Evolutionary conservation across 2,329 filamentous ascomycete species (phyloP).

Genomic region (Grosmannia serpens): DNA sequence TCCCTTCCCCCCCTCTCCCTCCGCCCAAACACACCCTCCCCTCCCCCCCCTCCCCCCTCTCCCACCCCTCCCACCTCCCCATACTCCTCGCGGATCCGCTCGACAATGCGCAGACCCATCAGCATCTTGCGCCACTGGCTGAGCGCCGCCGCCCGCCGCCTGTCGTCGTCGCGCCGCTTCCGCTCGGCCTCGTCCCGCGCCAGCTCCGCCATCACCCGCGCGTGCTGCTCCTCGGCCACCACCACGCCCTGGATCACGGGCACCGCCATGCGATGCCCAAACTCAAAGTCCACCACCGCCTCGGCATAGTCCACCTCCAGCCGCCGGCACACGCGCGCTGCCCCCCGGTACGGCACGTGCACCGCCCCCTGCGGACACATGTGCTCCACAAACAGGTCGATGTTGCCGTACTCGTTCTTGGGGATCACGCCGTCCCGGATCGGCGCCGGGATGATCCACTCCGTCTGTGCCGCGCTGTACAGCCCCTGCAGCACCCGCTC

Average conservation of each 20-base stretch:
- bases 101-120: slow-evolving; percentile 71
- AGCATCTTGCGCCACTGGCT: slow-evolving; percentile 78
- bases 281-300: slow-evolving; percentile 93
- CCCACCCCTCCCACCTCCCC: slow-evolving; percentile 43
- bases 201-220: slow-evolving; percentile 65
- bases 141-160: slow-evolving; percentile 62
- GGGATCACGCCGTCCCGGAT: slow-evolving; percentile 80
- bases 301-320: slow-evolving; percentile 83
- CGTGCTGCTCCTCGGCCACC: slow-evolving; percentile 68
- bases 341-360: slow-evolving; percentile 71
- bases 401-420: slow-evolving; percentile 91
- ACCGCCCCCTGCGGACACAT: slow-evolving; percentile 78
- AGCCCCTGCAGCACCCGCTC: slow-evolving; percentile 78
- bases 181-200: slow-evolving; percentile 65
- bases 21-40: slow-evolving; percentile 38
- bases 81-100: slow-evolving; percentile 68
- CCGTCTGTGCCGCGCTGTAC: slow-evolving; percentile 75
- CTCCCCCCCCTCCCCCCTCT: slow-evolving; percentile 56
- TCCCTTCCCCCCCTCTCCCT: slow-evolving; percentile 19
- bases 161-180: slow-evolving; percentile 69
- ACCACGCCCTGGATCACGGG: slow-evolving; percentile 87
- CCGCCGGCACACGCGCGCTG: slow-evolving; percentile 69
- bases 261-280: slow-evolving; percentile 86
- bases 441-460: slow-evolving; percentile 87
- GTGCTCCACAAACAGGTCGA: slow-evolving; percentile 85